Percentiles rank a stretch among this genome's conserved stretches.
phyloP scores from a whole-genome alignment of 2,329 filamentous ascomycete genomes.

The Cercospora janseana region DNA sequence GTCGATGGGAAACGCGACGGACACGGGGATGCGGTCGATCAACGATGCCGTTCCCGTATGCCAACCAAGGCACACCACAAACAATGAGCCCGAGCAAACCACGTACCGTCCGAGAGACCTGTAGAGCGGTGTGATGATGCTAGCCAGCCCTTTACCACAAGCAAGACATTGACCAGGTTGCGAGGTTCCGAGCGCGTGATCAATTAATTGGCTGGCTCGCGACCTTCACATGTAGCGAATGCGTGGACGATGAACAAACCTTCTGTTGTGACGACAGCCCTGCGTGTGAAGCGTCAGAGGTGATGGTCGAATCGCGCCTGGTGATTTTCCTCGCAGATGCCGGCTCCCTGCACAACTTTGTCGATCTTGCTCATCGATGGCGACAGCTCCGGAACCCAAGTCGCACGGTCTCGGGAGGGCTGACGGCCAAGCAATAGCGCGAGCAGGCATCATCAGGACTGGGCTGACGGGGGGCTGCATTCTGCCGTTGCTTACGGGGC shows the following conservation, averaged over 20 bases:
- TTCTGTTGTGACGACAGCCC: background rate
- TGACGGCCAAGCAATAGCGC: background rate
- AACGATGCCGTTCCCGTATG: no score
- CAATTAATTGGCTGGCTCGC: background rate
- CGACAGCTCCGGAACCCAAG: background rate
- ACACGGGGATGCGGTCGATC: no score
- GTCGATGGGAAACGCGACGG: no score
- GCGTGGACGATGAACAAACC: background rate
- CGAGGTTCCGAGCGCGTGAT: no score
- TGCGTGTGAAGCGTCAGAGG: background rate
- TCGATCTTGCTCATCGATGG: slow-evolving; percentile 1
- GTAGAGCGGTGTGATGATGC: slow-evolving; percentile 3
- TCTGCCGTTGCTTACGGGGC: no score
- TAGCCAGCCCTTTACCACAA: background rate
- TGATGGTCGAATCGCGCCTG: background rate
- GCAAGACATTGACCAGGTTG: no score
- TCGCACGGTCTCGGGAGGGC: no score
- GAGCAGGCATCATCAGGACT: background rate
- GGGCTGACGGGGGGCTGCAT: no score
- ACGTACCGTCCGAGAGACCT: no score
- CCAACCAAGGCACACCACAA: no score
- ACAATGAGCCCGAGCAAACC: no score
- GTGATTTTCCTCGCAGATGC: background rate
- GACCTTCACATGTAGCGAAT: background rate
- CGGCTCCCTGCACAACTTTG: slow-evolving; percentile 3